Evolutionary conservation across 2,329 filamentous ascomycete genomes (phyloP).

Genomic region (Fusarium kyushuense): DNA sequence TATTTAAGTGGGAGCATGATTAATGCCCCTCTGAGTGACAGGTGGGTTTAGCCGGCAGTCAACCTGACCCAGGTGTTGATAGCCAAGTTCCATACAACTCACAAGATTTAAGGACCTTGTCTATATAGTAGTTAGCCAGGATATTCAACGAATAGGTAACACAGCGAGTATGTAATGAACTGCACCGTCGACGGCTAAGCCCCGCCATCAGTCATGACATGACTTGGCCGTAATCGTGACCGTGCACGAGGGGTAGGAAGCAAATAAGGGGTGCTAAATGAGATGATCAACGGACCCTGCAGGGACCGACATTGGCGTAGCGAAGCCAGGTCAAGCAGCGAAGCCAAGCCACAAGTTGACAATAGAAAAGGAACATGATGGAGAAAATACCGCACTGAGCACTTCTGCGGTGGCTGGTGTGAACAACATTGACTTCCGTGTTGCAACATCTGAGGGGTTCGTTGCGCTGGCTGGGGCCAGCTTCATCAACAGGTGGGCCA

Average conservation of each 20-base stretch:
- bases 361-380: background rate
- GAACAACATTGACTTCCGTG: constrained; percentile 10
- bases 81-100: constrained; percentile 13
- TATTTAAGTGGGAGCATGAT: constrained; percentile 8
- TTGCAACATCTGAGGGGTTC: constrained; percentile 15
- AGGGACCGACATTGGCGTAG: constrained; percentile 21
- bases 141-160: background rate
- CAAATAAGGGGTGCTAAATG: constrained; percentile 35
- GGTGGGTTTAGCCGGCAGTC: constrained; percentile 6
- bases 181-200: constrained; percentile 7
- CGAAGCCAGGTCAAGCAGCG: constrained; percentile 14
- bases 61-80: background rate
- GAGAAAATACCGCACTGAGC: constrained; percentile 38
- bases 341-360: constrained; percentile 23
- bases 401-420: constrained; percentile 24
- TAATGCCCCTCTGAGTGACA: constrained; percentile 1
- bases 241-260: constrained; percentile 36
- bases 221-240: constrained; percentile 8
- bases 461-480: constrained; percentile 9
- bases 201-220: constrained; percentile 27
- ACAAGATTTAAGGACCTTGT: background rate
- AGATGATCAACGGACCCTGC: constrained; percentile 45
- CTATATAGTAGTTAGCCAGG: background rate
- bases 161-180: background rate
- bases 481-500: constrained; percentile 20